Base-by-base conservation (phyloP, 805 yeast genomes). In the Ascoidea tarda region DNA sequence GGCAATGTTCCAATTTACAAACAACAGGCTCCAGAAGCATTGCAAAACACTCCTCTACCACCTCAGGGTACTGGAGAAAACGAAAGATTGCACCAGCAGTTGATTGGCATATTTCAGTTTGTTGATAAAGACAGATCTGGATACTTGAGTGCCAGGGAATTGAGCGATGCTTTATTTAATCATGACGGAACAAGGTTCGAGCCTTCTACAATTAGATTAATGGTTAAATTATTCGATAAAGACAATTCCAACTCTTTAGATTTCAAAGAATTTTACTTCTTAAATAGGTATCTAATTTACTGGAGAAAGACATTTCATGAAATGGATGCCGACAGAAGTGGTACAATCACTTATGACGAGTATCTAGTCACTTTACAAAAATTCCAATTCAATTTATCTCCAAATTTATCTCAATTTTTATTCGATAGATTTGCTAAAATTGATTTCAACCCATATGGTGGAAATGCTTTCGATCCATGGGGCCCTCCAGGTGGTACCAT, bases 261-360 rank as follows among this genome's bases (percentile, higher is more conserved):
- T 49, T 79, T 78, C 57, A 78, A 73, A 50, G 89, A 83, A 64
- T 83, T 83, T 59, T 77, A 76, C 51, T 79, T 80, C 54, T 67
- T 83, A 52, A 81, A 87, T 87, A 79, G 81, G 60, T 81, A 82
- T 58, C 67, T 83, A 48, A 69, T 78, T 21, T 83, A 83, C 49
- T 83, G 87, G 78, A 75, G 81, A 53, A 79, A 75, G 61, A 69
- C 79, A 6, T 83, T 84, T 59, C 73, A 77, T 50, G 75, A 75
- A 58, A 82, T 80, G 50, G 89, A 84, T 58, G 59, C 69, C n/a
- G 76, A 80, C 62, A 69, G 69, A 54, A 75, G 77, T 48, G 81
- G 82, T 1, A 76, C 74, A 57, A 80, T 83, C 48, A 74, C 81
- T n/a, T 76, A 78, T 59, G 81, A 81, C 32, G 89, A 84, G 65